Evolutionary conservation across 495 filamentous ascomycete species (phyloP), one percentile per base, ranked within the genome.

Genomic region (Lichina pygmaea): DNA sequence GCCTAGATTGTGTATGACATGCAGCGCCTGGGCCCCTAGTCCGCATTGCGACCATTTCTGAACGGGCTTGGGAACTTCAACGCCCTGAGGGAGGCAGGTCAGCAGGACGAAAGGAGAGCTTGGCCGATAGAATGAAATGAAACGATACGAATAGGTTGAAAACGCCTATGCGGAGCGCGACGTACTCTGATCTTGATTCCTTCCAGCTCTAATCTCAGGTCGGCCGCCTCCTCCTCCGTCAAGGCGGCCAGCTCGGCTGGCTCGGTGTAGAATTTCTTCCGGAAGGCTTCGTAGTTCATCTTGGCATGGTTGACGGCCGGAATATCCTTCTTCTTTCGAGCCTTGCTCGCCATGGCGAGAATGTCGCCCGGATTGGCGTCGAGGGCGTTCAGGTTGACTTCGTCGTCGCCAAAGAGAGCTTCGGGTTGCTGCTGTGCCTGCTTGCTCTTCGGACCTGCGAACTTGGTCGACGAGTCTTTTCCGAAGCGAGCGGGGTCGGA

Each of bases 11-110:
- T 75, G 67, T 44, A 99, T 77, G 12, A 93, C 80, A 44, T 93
- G 82, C n/a, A 94, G 60, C 31, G 84, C 84, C 52, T 86, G 81
- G 34, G 78, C 68, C 12, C 81, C 80, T 13, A 95, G 65, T 17
- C 86, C 89, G 57, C 85, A 93, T 54, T 99, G 86, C 0, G 85
- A 85, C 84, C 85, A 99, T 55, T 92, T 94, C 56, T 80, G 75
- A 9, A 95, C 84, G 7, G 89, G 89, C 50, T 84, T 93, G 0
- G 89, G 89, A 7, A 85, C 73, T 52, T 93, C 74, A 49, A 80
- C 68, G 17, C 85, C 85, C 36, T 65, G 1, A 4, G 4, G 2
- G 4, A 8, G 38, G 12, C 15, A 16, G 38, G 38, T 40, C 38
- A 40, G 38, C 15, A n/a, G 4, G 15, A n/a, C 15, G 4, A 3